These are phyloP conservation scores for Ceratobasidium sp. DNA, from an alignment of 1,284 basidiomycete species.

Conservation along the genomic window DNA sequence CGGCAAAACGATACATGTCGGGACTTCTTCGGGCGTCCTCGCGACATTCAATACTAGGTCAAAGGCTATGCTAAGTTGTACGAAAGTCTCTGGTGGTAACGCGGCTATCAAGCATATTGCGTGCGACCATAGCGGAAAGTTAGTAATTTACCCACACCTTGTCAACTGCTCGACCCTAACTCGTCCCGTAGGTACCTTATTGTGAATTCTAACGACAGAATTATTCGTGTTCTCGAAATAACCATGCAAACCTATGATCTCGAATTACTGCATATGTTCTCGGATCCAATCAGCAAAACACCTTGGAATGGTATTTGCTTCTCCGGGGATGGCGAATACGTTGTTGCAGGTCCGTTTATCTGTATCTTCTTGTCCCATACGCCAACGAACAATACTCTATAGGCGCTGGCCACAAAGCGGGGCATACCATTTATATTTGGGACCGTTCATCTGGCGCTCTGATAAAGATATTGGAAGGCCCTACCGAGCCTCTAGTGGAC, in stretches of 20 bases:
- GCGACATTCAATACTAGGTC: slow-evolving; percentile 90
- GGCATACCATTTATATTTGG: slow-evolving; percentile 98
- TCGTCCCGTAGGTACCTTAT: slow-evolving; percentile 75
- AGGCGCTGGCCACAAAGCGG: slow-evolving; percentile 93
- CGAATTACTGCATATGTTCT: slow-evolving; percentile 88
- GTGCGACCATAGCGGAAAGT: slow-evolving; percentile 87
- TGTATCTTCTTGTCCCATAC: neutral
- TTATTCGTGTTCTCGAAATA: slow-evolving; percentile 77
- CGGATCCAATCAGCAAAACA: slow-evolving; percentile 87
- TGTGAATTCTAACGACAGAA: slow-evolving; percentile 93
- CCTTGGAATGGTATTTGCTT: slow-evolving; percentile 69
- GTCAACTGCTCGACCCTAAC: slow-evolving; percentile 23
- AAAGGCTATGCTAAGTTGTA: slow-evolving; percentile 69
- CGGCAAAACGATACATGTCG: slow-evolving; percentile 88
- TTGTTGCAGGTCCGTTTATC: slow-evolving; percentile 80
- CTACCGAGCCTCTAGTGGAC: slow-evolving; percentile 88
- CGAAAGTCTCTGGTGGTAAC: slow-evolving; percentile 55
- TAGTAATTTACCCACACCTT: slow-evolving; percentile 52
- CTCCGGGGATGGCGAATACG: slow-evolving; percentile 88
- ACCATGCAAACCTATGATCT: slow-evolving; percentile 70
- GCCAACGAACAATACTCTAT: slow-evolving; percentile 18
- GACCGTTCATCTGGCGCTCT: slow-evolving; percentile 91
- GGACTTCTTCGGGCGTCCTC: slow-evolving; percentile 84
- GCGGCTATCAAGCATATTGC: slow-evolving; percentile 82
- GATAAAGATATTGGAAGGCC: slow-evolving; percentile 92